Base-by-base conservation (phyloP, 371 early-diverging fungal genomes). In the Lichtheimia ramosa region DNA sequence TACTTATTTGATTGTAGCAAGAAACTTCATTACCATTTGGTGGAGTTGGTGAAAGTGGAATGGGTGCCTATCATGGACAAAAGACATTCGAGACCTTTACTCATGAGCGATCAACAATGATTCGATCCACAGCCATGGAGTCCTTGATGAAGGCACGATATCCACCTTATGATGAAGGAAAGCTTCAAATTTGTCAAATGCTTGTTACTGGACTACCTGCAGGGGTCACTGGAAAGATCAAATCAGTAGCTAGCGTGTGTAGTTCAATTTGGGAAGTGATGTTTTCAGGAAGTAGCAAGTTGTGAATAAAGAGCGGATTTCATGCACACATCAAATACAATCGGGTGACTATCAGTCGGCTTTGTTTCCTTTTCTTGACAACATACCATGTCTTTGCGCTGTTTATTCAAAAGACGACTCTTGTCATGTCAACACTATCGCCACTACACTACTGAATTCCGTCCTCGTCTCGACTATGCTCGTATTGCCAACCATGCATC, bases 31-130 rank as follows among this genome's bases (percentile, higher is more conserved):
- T 90, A 52, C 95, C 96, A 27, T 95, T 95, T 68, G 95, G 95
- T 46, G 96, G 96, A 42, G 82, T 92, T 8, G 96, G 96, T 3
- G 76, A 83, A 3, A 89, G 90, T 12, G 96, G 96, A 12, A 77
- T 81, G 48, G 96, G 96, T 40, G 65, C 66, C 21, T 95, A 95
- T 68, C 91, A 91, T 43, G 96, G 95, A 54, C 77, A 83, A 52
- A 65, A 72, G 42, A 89, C 93, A 14, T 91, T 95, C 63, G 80
- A 89, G 5, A 77, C 83, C 5, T 92, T 94, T 65, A 83, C 86
- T 20, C 90, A 91, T 56, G 73, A 81, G 25, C 75, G 89, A 23
- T 74, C 80, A 21, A 74, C 83, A 6, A 74, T 85, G 72, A 67
- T 83, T 72, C 80, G 81, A 65, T 68, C 78, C 5, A 68, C 73